Percentiles rank a stretch among this genome's conserved stretches.
These are phyloP conservation scores for Orbilia ellipsospora DNA, from an alignment of 2,329 filamentous ascomycete genomes.

Conservation along the genomic window DNA sequence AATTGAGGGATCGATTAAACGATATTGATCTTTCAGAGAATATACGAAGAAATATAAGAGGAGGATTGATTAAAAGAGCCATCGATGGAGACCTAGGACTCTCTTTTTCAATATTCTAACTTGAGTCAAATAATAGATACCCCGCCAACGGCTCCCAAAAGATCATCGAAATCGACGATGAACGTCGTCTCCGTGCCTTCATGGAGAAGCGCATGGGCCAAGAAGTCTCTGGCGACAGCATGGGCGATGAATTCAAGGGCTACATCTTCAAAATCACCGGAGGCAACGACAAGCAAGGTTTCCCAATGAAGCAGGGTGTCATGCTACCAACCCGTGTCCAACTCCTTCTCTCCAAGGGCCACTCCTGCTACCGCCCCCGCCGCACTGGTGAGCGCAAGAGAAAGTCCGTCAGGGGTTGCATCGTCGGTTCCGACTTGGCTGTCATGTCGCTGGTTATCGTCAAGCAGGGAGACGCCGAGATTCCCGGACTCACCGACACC, in stretches of 20 bases:
- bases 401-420: conserved; percentile 99
- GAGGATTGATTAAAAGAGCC: neutral
- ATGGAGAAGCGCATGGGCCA: conserved; percentile 89
- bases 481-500: conserved; percentile 96
- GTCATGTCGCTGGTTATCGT: conserved; percentile 94
- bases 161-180: conserved; percentile 98
- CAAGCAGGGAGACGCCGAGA: conserved; percentile 95
- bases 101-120: conserved; percentile 3
- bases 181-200: conserved; percentile 98
- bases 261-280: conserved; percentile 99
- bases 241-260: conserved; percentile 99
- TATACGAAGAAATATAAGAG: neutral
- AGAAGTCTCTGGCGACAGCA: conserved; percentile 90
- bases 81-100: conserved; percentile 11
- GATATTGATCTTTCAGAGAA: neutral
- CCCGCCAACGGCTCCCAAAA: conserved; percentile 99
- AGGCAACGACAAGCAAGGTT: conserved; percentile 99
- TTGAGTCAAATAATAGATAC: conserved; percentile 66
- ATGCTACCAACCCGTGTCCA: conserved; percentile 99
- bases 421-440: conserved; percentile 93
- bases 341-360: conserved; percentile 89
- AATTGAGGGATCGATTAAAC: neutral
- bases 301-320: conserved; percentile 99
- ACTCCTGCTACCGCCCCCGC: conserved; percentile 99
- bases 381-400: conserved; percentile 98